Percentiles rank a stretch among this genome's conserved stretches.
These are phyloP conservation scores for Eragrostis tef DNA, from an alignment of 202 grass and related monocot genomes.

Conservation along the genomic window DNA sequence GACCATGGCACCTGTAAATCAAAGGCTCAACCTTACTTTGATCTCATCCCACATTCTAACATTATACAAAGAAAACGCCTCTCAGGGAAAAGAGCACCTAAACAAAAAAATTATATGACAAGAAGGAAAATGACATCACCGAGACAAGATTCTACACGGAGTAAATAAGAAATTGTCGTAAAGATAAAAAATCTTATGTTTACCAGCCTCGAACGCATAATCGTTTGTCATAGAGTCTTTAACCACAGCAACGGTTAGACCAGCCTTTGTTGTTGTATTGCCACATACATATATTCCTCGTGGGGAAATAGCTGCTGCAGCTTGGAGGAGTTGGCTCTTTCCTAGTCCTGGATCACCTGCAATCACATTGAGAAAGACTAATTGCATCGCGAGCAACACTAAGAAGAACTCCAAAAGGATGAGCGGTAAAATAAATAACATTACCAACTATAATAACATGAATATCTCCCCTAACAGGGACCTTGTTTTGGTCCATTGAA, in stretches of 20 bases:
- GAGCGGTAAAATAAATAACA: not conserved
- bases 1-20: constrained; percentile 80
- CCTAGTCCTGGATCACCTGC: constrained; percentile 88
- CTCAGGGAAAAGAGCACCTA: not conserved
- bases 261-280: constrained; percentile 94
- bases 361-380: constrained; percentile 23
- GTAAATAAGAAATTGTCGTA: not conserved
- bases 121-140: not conserved
- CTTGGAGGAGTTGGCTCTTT: constrained; percentile 94
- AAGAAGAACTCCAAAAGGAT: too few species aligned
- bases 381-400: too few species aligned
- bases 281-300: constrained; percentile 95
- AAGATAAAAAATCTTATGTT: constrained; percentile 10
- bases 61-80: not conserved
- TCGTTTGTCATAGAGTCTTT: constrained; percentile 96
- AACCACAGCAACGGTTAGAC: constrained; percentile 94
- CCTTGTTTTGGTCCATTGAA: constrained; percentile 84
- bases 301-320: constrained; percentile 75
- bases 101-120: constrained; percentile 13
- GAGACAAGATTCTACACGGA: constrained; percentile 6
- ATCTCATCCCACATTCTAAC: constrained; percentile 35
- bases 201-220: constrained; percentile 99
- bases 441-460: constrained; percentile 90
- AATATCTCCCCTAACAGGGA: constrained; percentile 90
- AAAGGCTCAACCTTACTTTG: constrained; percentile 10